Base-by-base conservation (phyloP, 345 rosid species). In the Eutrema yunnanense region DNA sequence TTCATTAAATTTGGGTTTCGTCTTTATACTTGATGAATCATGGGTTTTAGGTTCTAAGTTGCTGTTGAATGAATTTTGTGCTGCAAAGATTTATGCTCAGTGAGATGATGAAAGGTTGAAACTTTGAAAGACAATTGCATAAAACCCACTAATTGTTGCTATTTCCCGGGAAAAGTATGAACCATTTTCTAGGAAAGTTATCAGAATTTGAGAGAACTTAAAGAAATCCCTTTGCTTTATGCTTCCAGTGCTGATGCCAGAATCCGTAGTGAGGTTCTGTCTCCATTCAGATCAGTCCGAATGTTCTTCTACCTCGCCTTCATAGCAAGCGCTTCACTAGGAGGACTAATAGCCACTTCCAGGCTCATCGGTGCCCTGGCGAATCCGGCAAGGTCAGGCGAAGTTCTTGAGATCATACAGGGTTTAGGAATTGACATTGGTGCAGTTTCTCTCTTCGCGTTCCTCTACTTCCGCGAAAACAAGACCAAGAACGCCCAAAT, bases 301-400 rank as follows among this genome's bases (percentile, higher is more conserved):
- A 89, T 94, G 96, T 94, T 94, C 86, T 94, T 94, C 72, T 94
- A 94, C 81, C 86, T 87, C 8, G 88, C 97, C 7, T 91, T 94
- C 71, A 79, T 91, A 33, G 96, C 96, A 3, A 91, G 99, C 43
- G 93, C 78, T 59, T 57, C 81, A 34, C 73, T 94, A 63, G 99
- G 99, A 74, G 90, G 92, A 61, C 73, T 94, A 14, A 91, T 94
- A 74, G 99, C 96, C 51, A 72, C 83, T 30, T 81, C 96, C 19
- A 92, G 81, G 76, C 82, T 89, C 63, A 89, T 91, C 48, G 96
- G 86, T 16, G 92, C 96, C 12, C 73, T 94, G 6, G 71, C 85
- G 12, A 94, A 88, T 72, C 84, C 93, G 10, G 79, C 95, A 4
- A 87, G 92, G 82, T 86, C 88, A 62, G 81, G 85, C 8, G 82